Conservation (phyloP, 2,329 filamentous ascomycete genomes). For the Bipolaris gigantea region DNA sequence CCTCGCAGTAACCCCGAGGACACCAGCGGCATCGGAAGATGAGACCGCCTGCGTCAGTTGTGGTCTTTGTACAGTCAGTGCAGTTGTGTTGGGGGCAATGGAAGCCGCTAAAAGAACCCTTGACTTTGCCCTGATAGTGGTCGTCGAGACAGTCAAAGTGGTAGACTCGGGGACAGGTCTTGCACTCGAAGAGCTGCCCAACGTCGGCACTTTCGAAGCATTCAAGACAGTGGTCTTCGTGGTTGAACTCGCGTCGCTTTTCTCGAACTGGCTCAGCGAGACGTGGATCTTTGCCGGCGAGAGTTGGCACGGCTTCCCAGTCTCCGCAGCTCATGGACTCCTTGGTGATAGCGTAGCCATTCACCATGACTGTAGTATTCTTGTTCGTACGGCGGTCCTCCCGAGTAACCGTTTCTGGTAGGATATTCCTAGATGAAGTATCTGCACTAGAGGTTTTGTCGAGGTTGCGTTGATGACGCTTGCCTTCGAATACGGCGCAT, state of each 20-base stretch:
- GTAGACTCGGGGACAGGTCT: constrained; percentile 58
- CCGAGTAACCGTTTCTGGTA: constrained; percentile 46
- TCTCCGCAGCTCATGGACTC: constrained; percentile 56
- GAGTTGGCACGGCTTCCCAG: constrained; percentile 61
- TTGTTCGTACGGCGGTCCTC: constrained; percentile 58
- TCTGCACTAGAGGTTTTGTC: constrained; percentile 26
- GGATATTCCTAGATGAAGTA: constrained; percentile 40
- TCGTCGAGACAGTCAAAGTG: constrained; percentile 55
- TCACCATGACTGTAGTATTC: constrained; percentile 60
- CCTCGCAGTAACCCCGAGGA: constrained; percentile 59
- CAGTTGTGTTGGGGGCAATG: constrained; percentile 61
- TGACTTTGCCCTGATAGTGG: constrained; percentile 48
- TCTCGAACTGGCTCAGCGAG: constrained; percentile 53
- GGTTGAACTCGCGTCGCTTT: constrained; percentile 52
- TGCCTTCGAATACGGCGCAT: constrained; percentile 60
- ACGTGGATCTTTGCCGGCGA: constrained; percentile 58
- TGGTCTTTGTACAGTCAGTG: constrained; percentile 56
- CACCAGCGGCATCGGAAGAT: constrained; percentile 60
- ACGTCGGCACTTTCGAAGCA: constrained; percentile 50
- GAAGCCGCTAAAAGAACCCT: constrained; percentile 49
- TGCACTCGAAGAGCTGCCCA: constrained; percentile 54
- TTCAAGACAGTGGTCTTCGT: constrained; percentile 57
- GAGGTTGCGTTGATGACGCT: constrained; percentile 51
- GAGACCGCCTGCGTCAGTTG: constrained; percentile 52
- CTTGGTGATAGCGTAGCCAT: constrained; percentile 60